A percentile compares a stretch with the other conserved stretches of the same genome.
Conservation (phyloP, 371 early-diverging fungal genomes). For the Syncephalis plumigaleata region DNA sequence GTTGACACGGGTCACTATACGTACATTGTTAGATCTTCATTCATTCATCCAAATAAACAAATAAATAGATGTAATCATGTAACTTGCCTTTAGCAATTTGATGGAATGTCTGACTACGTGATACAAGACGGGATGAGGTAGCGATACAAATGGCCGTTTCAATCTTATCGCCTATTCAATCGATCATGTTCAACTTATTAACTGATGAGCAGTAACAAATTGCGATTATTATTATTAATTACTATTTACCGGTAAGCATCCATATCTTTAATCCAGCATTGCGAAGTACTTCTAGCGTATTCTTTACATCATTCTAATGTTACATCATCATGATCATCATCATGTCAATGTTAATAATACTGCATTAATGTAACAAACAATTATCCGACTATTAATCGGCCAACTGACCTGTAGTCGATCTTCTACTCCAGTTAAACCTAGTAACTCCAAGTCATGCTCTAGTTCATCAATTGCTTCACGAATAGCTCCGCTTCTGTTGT, state of each 20-base stretch:
- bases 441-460: slow-evolving; percentile 78
- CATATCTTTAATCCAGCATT: slow-evolving; percentile 97
- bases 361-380: neutral
- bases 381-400: too few relatives aligned
- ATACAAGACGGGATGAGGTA: slow-evolving; percentile 80
- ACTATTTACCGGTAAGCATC: slow-evolving; percentile 81
- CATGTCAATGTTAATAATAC: neutral
- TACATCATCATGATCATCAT: neutral
- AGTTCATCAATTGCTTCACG: slow-evolving; percentile 49
- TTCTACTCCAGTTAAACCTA: slow-evolving; percentile 99
- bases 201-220: neutral
- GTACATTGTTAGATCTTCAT: too few relatives aligned
- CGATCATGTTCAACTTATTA: neutral
- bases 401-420: slow-evolving; percentile 72
- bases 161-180: slow-evolving; percentile 90
- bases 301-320: slow-evolving; percentile 65
- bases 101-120: slow-evolving; percentile 73
- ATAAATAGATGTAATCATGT: neutral
- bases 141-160: slow-evolving; percentile 99
- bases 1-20: slow-evolving; percentile 28
- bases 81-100: slow-evolving; percentile 42
- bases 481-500: slow-evolving; percentile 52
- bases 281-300: slow-evolving; percentile 81
- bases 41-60: too few relatives aligned
- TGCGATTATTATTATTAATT: too few relatives aligned